A percentile compares a stretch with the other conserved stretches of the same genome.
These are phyloP conservation scores for Pneumocystis wakefieldiae DNA, from an alignment of 1,139 yeast genomes.

Conservation along the genomic window DNA sequence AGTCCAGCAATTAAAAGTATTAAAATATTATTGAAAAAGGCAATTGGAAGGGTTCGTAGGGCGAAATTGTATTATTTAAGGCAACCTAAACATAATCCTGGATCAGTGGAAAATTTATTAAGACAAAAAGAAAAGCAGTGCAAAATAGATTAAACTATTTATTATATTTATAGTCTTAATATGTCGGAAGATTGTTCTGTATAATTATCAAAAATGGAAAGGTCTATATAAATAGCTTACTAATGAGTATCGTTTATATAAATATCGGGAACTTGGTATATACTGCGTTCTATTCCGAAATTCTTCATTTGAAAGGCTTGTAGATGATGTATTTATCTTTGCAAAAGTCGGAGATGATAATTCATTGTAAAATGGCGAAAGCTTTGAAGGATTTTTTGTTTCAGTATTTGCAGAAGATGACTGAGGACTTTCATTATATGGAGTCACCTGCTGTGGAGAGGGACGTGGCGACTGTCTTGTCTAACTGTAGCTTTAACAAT, in stretches of 20 bases:
- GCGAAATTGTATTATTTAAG: conserved; percentile 24
- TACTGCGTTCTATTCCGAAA: neutral
- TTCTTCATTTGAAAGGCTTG: neutral
- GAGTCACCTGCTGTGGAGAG: neutral
- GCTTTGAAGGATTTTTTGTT: neutral
- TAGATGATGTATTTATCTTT: neutral
- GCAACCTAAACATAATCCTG: conserved; percentile 7
- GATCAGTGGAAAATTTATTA: conserved; percentile 9
- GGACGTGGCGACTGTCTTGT: neutral
- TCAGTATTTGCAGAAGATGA: neutral
- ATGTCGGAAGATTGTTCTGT: neutral
- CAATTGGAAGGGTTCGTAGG: conserved; percentile 15
- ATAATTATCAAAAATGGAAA: neutral
- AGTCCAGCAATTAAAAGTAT: conserved; percentile 15
- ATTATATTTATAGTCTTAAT: neutral
- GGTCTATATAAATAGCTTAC: neutral
- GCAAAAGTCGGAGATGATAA: neutral
- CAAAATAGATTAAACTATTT: neutral
- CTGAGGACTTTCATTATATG: neutral
- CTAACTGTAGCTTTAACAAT: neutral
- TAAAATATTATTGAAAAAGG: conserved; percentile 13
- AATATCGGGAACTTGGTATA: neutral
- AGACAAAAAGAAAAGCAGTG: neutral
- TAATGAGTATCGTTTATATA: neutral
- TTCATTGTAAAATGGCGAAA: neutral